Base-by-base conservation (phyloP, 805 yeast species). In the Yarrowia sp. region DNA sequence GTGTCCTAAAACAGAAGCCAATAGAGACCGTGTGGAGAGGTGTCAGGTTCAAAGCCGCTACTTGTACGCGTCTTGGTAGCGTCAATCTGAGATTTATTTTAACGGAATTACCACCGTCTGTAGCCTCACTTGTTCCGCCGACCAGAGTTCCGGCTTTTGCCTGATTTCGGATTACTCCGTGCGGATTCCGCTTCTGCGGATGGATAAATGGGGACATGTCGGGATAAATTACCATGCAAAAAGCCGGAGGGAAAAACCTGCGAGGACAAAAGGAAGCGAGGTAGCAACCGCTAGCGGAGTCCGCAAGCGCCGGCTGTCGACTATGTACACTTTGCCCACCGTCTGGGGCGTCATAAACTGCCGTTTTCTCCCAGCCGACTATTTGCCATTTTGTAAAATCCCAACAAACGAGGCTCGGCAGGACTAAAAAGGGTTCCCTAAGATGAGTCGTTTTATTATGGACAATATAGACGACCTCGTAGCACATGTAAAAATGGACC, bases 171-270 rank as follows among this genome's bases (percentile, higher is more conserved):
- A 35, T 35, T 35, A 41, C 44, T 39, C 44, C 36, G 43, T 51
- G 33, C 60, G 44, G 44, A 39, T 38, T 51, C 60, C 60, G 60
- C 44, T 22, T n/a, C 60, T 51, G 60, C 58, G 58, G 58, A 38
- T 17, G 58, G 44, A 28, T 38, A 38, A 38, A 51, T 28, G 60
- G 45, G 60, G 44, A 38, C 31, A 51, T 22, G 44, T 39, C 60
- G 60, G 44, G 44, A 39, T 10, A 51, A 39, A 48, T 48, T 48
- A 18, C 55, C 38, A 35, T 48, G 32, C 55, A 38, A 38, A 15
- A 15, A 32, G n/a, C 38, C 38, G 53, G n/a, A n/a, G n/a, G n/a
- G n/a, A n/a, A n/a, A n/a, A n/a, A n/a, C n/a, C n/a, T n/a, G n/a
- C n/a, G n/a, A n/a, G 44, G 44, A n/a, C 18, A 41, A 41, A 41